These are phyloP conservation scores for Silene conica DNA, from an alignment of 148 eudicot species.

Conservation along the genomic window DNA sequence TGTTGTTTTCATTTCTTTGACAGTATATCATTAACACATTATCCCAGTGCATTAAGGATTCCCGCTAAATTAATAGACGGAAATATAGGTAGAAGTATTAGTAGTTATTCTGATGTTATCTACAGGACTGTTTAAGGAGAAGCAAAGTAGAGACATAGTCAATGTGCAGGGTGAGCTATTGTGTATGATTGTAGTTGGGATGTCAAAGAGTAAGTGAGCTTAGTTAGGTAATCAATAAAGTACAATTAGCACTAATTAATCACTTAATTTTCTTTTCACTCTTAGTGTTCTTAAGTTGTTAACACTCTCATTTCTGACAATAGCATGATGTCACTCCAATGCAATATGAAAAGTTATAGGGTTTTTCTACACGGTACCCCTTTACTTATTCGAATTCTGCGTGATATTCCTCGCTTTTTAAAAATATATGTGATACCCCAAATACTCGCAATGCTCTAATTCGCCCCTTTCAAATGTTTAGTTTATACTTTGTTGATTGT, in stretches of 20 bases:
- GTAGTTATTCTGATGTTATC: not conserved
- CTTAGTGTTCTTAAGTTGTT: not conserved
- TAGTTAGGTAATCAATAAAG: slow-evolving; percentile 7
- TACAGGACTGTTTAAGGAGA: not conserved
- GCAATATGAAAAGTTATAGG: not conserved
- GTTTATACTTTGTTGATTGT: no score
- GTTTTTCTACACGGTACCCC: no score
- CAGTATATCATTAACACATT: no score
- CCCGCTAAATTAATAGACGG: no score
- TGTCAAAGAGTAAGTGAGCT: slow-evolving; percentile 22
- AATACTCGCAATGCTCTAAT: no score
- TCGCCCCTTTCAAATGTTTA: no score
- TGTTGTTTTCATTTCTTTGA: no score
- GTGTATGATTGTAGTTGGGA: slow-evolving; percentile 15
- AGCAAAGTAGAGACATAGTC: slow-evolving; percentile 14
- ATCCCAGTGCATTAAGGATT: no score
- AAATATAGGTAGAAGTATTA: not conserved
- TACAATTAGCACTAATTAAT: slow-evolving; percentile 1
- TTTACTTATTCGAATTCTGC: no score
- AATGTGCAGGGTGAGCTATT: slow-evolving; percentile 18
- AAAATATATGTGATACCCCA: no score
- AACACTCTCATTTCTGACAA: slow-evolving; percentile 13
- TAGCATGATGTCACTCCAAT: slow-evolving; percentile 28
- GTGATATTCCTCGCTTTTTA: no score
- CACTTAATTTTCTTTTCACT: not conserved